Percentiles rank a stretch among this genome's conserved stretches.
Conservation (phyloP, 106 monocot genomes). For the Dendrobium catenatum region DNA sequence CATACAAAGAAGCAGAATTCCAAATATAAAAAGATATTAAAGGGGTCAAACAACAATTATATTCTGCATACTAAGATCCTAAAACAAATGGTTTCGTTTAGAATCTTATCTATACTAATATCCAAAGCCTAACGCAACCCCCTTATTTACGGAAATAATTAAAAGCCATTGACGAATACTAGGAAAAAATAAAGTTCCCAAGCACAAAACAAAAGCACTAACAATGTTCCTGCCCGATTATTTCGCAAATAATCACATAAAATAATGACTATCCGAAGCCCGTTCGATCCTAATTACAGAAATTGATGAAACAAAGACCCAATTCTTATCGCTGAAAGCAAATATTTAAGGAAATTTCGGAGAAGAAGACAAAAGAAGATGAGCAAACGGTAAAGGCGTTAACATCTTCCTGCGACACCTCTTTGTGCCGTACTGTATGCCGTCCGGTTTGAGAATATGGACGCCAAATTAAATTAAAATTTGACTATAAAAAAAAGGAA, state of each 20-base stretch:
- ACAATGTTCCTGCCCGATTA: background rate
- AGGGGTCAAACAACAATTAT: too few species aligned
- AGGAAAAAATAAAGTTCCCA: background rate
- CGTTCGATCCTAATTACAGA: background rate
- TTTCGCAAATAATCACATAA: conserved; percentile 5
- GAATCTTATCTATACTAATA: background rate
- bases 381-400: background rate
- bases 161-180: background rate
- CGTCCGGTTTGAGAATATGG: background rate
- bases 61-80: too few species aligned
- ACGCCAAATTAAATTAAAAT: conserved; percentile 7
- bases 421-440: background rate
- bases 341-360: background rate
- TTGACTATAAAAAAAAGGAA: background rate
- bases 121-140: background rate
- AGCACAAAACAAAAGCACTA: background rate
- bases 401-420: background rate
- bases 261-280: background rate
- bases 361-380: background rate
- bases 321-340: background rate
- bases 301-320: background rate
- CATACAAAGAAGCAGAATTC: background rate
- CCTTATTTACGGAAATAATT: background rate
- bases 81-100: background rate
- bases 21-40: background rate